These are phyloP conservation scores for Anaeromyces robustus DNA, from an alignment of 192 early-diverging fungal genomes.

Conservation along the genomic window DNA sequence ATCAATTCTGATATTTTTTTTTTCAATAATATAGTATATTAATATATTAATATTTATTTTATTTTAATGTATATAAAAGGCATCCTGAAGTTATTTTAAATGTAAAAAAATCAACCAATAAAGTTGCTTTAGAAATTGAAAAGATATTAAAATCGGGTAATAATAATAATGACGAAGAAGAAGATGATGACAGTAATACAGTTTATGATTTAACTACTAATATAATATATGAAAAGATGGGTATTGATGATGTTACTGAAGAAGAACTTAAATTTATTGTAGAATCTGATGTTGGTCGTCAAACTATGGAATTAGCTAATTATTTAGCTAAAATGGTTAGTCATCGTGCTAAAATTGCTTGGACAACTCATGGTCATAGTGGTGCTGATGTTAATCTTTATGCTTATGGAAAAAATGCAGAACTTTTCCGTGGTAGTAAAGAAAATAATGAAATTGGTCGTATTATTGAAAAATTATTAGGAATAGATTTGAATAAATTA, in stretches of 20 bases:
- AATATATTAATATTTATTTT: too few species aligned
- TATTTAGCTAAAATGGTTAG: constrained; percentile 12
- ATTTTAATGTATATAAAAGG: constrained; percentile 9
- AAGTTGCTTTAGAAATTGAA: constrained; percentile 25
- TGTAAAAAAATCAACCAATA: constrained; percentile 53
- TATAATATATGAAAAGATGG: constrained; percentile 47
- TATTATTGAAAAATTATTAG: not conserved
- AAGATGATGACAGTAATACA: not conserved
- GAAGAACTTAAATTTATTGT: constrained; percentile 36
- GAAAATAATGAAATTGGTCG: not conserved
- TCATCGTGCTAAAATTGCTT: constrained; percentile 25
- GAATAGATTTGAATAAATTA: not conserved
- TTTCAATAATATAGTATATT: too few species aligned
- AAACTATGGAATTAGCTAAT: constrained; percentile 16
- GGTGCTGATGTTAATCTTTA: constrained; percentile 83
- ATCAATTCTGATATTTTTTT: too few species aligned
- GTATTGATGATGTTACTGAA: constrained; percentile 48
- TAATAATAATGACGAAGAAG: constrained; percentile 17
- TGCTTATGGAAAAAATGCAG: not conserved
- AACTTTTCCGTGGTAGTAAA: not conserved
- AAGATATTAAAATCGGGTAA: constrained; percentile 1
- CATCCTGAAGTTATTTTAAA: constrained; percentile 52
- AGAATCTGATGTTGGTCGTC: constrained; percentile 13
- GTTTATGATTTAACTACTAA: not conserved
- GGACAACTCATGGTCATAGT: constrained; percentile 81